phyloP scores from a whole-genome alignment of 106 monocot genomes.

The Cymbidium sinense region DNA sequence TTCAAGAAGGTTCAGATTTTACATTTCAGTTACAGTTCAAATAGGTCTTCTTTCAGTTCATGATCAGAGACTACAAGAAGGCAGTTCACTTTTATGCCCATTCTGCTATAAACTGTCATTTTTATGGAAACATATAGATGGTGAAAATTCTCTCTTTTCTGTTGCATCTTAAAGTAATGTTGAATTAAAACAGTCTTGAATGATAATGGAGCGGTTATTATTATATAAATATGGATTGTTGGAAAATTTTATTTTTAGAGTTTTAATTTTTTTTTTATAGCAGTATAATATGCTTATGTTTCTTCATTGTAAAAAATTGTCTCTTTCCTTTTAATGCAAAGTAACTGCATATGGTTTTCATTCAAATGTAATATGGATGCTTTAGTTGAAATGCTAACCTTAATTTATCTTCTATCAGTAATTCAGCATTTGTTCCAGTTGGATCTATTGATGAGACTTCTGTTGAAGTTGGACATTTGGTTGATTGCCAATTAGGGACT shows the following conservation, averaged over 20 bases:
- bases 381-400: slow-evolving; percentile 1
- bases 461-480: slow-evolving; percentile 24
- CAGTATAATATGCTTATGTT: not conserved
- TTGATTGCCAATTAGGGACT: slow-evolving; percentile 20
- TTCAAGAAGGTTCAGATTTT: too few species aligned
- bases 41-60: too few species aligned
- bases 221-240: not conserved
- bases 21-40: too few species aligned
- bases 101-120: too few species aligned
- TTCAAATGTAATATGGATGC: not conserved
- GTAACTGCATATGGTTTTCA: not conserved
- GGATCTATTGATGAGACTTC: slow-evolving; percentile 14
- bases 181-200: not conserved
- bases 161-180: not conserved
- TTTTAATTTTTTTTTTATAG: not conserved
- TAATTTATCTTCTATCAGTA: slow-evolving; percentile 6
- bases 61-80: too few species aligned
- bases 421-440: slow-evolving; percentile 13
- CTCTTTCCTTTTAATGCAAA: not conserved
- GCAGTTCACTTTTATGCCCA: too few species aligned
- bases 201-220: not conserved
- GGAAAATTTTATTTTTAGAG: not conserved
- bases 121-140: too few species aligned
- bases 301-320: not conserved
- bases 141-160: too few species aligned